These are phyloP conservation scores for Lepidium didymum DNA, from an alignment of 345 rosid species.

Conservation along the genomic window DNA sequence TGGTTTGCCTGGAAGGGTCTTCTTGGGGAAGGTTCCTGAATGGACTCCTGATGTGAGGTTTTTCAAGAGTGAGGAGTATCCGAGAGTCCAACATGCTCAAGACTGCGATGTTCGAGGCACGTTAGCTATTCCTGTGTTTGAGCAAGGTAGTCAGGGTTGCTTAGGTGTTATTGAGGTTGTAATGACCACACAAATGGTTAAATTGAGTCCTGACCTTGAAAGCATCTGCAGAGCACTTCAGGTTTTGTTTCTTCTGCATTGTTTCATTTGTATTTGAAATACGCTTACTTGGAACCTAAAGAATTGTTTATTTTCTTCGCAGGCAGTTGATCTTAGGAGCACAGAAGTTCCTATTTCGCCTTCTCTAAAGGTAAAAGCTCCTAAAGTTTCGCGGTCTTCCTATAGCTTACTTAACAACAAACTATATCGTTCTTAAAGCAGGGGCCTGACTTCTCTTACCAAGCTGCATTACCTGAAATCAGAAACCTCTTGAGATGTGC, in stretches of 20 bases:
- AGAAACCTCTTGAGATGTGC: slow-evolving; percentile 65
- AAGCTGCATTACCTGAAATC: slow-evolving; percentile 76
- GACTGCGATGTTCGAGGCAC: slow-evolving; percentile 72
- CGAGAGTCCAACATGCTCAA: slow-evolving; percentile 67
- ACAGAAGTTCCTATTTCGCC: slow-evolving; percentile 38
- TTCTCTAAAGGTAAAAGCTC: slow-evolving; percentile 47
- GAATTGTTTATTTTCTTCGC: slow-evolving; percentile 8
- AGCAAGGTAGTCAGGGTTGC: slow-evolving; percentile 73
- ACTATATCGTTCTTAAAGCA: slow-evolving; percentile 25
- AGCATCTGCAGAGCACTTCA: slow-evolving; percentile 83
- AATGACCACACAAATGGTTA: slow-evolving; percentile 57
- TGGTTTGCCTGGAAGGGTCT: slow-evolving; percentile 88
- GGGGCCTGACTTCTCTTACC: slow-evolving; percentile 44
- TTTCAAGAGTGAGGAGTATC: slow-evolving; percentile 81
- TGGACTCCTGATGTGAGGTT: slow-evolving; percentile 96
- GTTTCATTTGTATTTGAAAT: neutral
- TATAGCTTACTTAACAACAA: neutral
- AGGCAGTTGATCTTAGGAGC: slow-evolving; percentile 91
- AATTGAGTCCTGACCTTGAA: slow-evolving; percentile 64
- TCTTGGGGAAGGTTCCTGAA: slow-evolving; percentile 77
- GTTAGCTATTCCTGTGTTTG: slow-evolving; percentile 89
- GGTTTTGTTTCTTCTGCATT: slow-evolving; percentile 37
- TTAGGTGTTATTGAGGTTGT: slow-evolving; percentile 94
- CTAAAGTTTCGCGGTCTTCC: neutral
- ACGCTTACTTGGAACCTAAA: neutral